Base-by-base conservation (phyloP, 129 eudicot genomes). In the Silybum marianum region DNA sequence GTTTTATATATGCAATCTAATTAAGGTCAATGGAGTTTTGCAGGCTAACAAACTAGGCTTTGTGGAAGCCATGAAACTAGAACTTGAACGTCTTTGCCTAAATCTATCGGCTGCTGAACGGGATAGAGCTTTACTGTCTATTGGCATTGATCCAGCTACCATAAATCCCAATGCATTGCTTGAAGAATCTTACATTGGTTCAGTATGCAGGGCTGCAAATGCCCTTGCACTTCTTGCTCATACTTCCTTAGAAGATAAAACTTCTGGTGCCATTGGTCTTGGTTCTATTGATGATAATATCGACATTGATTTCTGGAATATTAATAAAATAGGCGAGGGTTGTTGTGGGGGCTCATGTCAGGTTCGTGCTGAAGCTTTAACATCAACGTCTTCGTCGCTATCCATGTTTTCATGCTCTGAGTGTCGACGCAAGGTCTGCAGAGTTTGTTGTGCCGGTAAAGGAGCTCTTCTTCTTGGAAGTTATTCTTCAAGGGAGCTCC, bases 61-160 rank as follows among this genome's bases (percentile, higher is more conserved):
- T 84, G 85, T 79, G 80, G 98, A 92, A 76, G 94, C 97, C 44
- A 93, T 95, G 99, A 95, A 92, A 86, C 95, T 95, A 73, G 99
- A 95, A 85, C 89, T 92, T 38, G 97, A 92, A 87, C 97, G 99
- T 24, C 85, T 95, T 81, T 89, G 81, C 38, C 78, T 89, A 73
- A 89, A 95, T 81, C 88, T 95, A 23, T 95, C 99, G 73, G 99
- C 99, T 83, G 98, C 99, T 71, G 98, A 88, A 68, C 89, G 99
- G 80, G 98, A 95, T 80, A 87, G 99, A 88, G 97, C 99, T 80
- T 83, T 95, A 81, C 75, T 92, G 73, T 88, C 99, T 14, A 83
- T 92, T 78, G 97, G 99, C 83, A 91, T 88, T 54, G 99, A 95
- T 91, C 99, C 99, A 58, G 98, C 98, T 60, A 88, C 93, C 72